Percentiles rank a stretch among this genome's conserved stretches.
These are phyloP conservation scores for Diaporthe batatas DNA, from an alignment of 2,329 filamentous ascomycete species.

Conservation along the genomic window DNA sequence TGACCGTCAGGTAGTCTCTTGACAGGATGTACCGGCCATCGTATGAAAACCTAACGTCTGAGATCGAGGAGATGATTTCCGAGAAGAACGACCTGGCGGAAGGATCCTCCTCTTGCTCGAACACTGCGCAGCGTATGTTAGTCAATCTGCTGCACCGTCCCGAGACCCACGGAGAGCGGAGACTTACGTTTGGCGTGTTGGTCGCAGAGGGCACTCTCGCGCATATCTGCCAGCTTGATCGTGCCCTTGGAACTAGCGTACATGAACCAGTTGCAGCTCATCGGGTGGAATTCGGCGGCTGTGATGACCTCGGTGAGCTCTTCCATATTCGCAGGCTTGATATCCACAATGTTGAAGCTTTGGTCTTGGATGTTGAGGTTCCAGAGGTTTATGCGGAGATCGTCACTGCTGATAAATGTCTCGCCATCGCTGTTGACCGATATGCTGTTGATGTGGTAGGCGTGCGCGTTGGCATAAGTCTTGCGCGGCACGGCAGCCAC, in stretches of 20 bases:
- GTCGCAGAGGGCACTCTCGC: conserved; percentile 95
- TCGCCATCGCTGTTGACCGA: conserved; percentile 99
- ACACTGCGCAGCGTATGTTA: conserved; percentile 71
- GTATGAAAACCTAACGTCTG: conserved; percentile 96
- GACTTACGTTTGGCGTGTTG: conserved; percentile 91
- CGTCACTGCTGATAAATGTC: conserved; percentile 99
- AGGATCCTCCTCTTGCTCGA: conserved; percentile 98
- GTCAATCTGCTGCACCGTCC: conserved; percentile 18
- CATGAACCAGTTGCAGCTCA: conserved; percentile 99
- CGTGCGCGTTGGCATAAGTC: conserved; percentile 98
- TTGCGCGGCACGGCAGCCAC: conserved; percentile 95
- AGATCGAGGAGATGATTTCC: conserved; percentile 99
- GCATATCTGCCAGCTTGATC: conserved; percentile 99
- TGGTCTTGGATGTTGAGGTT: conserved; percentile 99
- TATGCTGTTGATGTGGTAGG: conserved; percentile 99
- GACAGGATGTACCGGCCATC: conserved; percentile 98
- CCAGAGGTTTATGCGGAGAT: conserved; percentile 98
- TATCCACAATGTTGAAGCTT: conserved; percentile 99
- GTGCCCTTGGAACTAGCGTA: conserved; percentile 99
- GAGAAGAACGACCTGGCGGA: conserved; percentile 99
- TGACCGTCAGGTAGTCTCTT: conserved; percentile 97
- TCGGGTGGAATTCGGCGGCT: conserved; percentile 95
- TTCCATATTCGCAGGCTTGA: conserved; percentile 99
- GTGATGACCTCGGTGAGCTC: conserved; percentile 99
- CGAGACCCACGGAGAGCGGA: conserved; percentile 35